Conservation (phyloP, 2,329 filamentous ascomycete genomes). For the Microdochium bolleyi region DNA sequence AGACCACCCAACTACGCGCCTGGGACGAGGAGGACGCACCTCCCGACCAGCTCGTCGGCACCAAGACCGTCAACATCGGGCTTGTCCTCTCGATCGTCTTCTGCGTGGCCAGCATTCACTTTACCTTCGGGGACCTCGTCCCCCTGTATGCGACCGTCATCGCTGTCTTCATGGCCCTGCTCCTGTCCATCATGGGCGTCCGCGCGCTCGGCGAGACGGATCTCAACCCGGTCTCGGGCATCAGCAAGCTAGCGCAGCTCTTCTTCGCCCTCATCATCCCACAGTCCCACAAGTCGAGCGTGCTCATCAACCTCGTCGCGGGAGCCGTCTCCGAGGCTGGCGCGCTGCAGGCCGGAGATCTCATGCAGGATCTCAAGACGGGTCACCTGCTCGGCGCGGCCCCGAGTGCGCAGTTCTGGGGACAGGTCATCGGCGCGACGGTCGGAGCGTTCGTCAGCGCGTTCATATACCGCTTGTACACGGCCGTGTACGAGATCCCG, state of each 20-base stretch:
- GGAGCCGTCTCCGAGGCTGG: constrained; percentile 81
- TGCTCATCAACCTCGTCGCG: constrained; percentile 92
- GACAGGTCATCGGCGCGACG: constrained; percentile 84
- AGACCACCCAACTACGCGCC: constrained; percentile 1
- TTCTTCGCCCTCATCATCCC: constrained; percentile 91
- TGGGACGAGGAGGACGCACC: constrained; percentile 66
- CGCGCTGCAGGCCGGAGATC: constrained; percentile 87
- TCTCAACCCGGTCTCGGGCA: constrained; percentile 91
- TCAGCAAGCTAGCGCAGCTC: constrained; percentile 91
- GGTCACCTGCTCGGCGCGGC: constrained; percentile 88
- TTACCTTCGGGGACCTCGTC: constrained; percentile 77
- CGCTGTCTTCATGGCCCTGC: constrained; percentile 76
- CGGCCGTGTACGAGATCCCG: constrained; percentile 76
- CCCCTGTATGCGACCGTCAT: constrained; percentile 67
- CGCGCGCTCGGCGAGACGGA: constrained; percentile 74
- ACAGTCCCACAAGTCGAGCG: constrained; percentile 67
- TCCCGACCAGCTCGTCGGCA: constrained; percentile 70
- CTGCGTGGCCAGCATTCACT: constrained; percentile 73
- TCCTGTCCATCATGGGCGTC: constrained; percentile 69
- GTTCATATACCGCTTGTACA: constrained; percentile 83
- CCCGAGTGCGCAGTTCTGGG: constrained; percentile 93
- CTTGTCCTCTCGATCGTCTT: constrained; percentile 69
- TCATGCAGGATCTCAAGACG: constrained; percentile 96
- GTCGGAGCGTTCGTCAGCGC: constrained; percentile 82
- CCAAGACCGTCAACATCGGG: constrained; percentile 62